Base-by-base conservation (phyloP, 1,139 yeast species). In the Hyphopichia khmerensis region DNA sequence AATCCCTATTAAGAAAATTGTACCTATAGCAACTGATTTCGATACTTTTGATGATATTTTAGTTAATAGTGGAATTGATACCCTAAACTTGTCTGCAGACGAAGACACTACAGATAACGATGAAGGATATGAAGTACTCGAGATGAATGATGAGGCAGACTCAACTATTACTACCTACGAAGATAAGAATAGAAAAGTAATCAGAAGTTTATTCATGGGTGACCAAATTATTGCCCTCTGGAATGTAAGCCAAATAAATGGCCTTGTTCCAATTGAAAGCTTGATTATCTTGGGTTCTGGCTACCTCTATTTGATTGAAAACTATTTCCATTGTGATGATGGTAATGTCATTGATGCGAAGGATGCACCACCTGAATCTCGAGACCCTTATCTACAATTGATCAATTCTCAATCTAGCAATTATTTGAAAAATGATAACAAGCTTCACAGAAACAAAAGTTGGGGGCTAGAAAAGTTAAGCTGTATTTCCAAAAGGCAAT, bases 181-280 rank as follows among this genome's bases (percentile, higher is more conserved):
- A 47, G 95, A 87, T 55, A 81, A 80, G 51, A 87, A 87, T 57
- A 66, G 95, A 42, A 84, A 84, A 54, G 85, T 88, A 0, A 64
- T 87, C 24, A 70, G 91, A 44, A 78, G 86, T 51, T 63, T 88
- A 40, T 82, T 68, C 52, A 74, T 80, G 44, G 87, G 87, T n/a
- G 96, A 88, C 56, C 76, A 74, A 41, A 85, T 88, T 23, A 72
- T 69, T 13, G 79, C 80, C 9, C 63, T 88, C n/a, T 82, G 88
- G 83, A 88, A 88, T 58, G 80, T 86, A 2, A 80, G 90, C 46
- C 82, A 82, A 41, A 78, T 88, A 19, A 67, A 83, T 45, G 96
- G 96, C 0, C 64, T 88, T 18, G 87, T 82, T 18, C 81, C 90
- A 1, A 67, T 75, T 18, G 95, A 87, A 55, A 87, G 93, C 29